Conservation (phyloP, 2,329 filamentous ascomycete species). For the Aspergillus pseudotamarii region DNA sequence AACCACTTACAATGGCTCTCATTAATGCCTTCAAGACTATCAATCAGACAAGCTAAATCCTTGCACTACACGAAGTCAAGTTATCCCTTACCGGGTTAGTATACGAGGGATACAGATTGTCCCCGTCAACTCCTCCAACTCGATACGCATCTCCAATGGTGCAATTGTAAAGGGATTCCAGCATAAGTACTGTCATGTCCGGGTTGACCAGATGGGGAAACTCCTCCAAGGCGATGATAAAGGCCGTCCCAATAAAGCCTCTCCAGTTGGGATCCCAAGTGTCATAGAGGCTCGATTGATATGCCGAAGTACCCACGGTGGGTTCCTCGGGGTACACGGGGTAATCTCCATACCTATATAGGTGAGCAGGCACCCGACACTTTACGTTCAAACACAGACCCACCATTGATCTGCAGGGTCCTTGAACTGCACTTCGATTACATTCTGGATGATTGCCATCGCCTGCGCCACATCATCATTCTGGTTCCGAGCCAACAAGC, state of each 20-base stretch:
- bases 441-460: slow-evolving; percentile 56
- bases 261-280: slow-evolving; percentile 68
- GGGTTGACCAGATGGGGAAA: slow-evolving; percentile 51
- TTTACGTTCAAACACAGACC: too few relatives aligned
- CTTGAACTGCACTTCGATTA: slow-evolving; percentile 43
- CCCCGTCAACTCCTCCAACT: slow-evolving; percentile 60
- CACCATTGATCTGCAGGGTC: slow-evolving; percentile 52
- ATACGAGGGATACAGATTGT: slow-evolving; percentile 64
- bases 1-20: slow-evolving; percentile 63
- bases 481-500: slow-evolving; percentile 59
- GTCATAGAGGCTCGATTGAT: slow-evolving; percentile 55
- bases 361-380: not conserved
- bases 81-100: too few relatives aligned
- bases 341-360: slow-evolving; percentile 47
- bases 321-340: slow-evolving; percentile 53
- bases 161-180: slow-evolving; percentile 57
- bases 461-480: slow-evolving; percentile 52
- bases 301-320: slow-evolving; percentile 54
- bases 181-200: slow-evolving; percentile 48
- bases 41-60: too few relatives aligned
- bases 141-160: slow-evolving; percentile 64
- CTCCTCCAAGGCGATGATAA: slow-evolving; percentile 63
- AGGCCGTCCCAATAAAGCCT: slow-evolving; percentile 62
- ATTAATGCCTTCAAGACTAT: slow-evolving; percentile 52
- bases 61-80: too few relatives aligned